These are phyloP conservation scores for Xanthoconium separans DNA, from an alignment of 1,284 basidiomycete species.

Conservation along the genomic window DNA sequence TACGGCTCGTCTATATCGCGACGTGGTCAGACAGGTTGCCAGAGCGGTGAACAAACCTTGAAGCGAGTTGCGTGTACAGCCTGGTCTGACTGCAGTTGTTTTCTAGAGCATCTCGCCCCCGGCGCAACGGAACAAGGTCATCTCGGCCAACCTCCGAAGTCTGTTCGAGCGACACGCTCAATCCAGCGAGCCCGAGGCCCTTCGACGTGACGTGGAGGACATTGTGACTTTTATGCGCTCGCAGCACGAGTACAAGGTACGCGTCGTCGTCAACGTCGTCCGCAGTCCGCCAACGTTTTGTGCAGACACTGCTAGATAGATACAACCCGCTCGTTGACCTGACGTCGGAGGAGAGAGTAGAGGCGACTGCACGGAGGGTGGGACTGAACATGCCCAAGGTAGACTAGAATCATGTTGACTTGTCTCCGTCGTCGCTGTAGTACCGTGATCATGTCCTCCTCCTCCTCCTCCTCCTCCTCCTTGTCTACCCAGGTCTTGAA, in stretches of 20 bases:
- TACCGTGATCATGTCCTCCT: not conserved
- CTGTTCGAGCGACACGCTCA: conserved; percentile 48
- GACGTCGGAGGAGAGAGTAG: conserved; percentile 74
- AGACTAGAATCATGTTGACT: conserved; percentile 2
- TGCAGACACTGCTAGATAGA: conserved; percentile 69
- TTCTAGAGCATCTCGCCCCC: conserved; percentile 43
- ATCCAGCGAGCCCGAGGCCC: conserved; percentile 26
- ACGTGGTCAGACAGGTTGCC: conserved; percentile 43
- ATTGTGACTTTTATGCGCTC: conserved; percentile 70
- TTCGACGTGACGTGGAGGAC: conserved; percentile 59
- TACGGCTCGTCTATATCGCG: conserved; percentile 37
- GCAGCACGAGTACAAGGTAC: conserved; percentile 57
- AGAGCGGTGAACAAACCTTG: conserved; percentile 36
- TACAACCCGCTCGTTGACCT: conserved; percentile 87
- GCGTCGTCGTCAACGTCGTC: not conserved
- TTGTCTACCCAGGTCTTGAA: conserved; percentile 37
- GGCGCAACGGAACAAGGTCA: conserved; percentile 42
- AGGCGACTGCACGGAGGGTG: conserved; percentile 83
- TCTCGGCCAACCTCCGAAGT: conserved; percentile 54
- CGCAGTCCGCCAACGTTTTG: conserved; percentile 1
- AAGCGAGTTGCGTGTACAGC: not conserved
- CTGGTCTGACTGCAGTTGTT: conserved; percentile 6
- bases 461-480: not conserved
- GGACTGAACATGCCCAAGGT: conserved; percentile 64
- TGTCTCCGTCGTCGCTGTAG: not conserved